phyloP scores from a whole-genome alignment of 345 rosid genomes.

The Kernera saxatilis region DNA sequence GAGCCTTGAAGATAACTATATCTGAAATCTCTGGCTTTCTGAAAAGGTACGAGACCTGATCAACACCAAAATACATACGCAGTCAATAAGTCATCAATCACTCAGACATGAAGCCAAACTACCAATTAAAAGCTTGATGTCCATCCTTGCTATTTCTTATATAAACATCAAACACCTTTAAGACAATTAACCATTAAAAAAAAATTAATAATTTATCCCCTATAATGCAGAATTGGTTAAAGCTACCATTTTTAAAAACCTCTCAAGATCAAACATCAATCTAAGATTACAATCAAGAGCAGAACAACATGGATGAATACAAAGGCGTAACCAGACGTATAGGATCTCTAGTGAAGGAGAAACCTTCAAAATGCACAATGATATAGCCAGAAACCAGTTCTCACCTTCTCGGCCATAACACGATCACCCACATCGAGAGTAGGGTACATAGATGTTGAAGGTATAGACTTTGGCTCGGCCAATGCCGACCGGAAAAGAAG shows the following conservation, averaged over 20 bases:
- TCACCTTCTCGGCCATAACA: slow-evolving; percentile 86
- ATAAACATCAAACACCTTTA: not conserved
- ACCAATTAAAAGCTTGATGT: not conserved
- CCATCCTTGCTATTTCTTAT: not conserved
- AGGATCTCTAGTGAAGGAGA: not conserved
- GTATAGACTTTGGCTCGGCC: slow-evolving; percentile 88
- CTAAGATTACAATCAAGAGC: not conserved
- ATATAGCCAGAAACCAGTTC: not conserved
- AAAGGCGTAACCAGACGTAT: not conserved
- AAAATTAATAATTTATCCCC: not conserved
- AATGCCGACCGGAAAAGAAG: slow-evolving; percentile 65
- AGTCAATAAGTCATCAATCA: not conserved
- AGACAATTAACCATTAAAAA: not conserved
- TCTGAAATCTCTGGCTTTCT: slow-evolving; percentile 81
- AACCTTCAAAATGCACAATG: not conserved
- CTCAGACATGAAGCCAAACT: not conserved
- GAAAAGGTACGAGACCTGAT: slow-evolving; percentile 75
- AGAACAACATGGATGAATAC: not conserved
- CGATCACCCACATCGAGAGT: slow-evolving; percentile 87
- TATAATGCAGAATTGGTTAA: not conserved
- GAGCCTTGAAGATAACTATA: slow-evolving; percentile 83
- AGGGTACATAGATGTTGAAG: slow-evolving; percentile 78
- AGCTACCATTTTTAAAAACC: not conserved
- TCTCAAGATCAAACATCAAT: not conserved
- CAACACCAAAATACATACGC: slow-evolving; percentile 2